A percentile compares a stretch with the other conserved stretches of the same genome.
Evolutionary conservation across 2,329 filamentous ascomycete genomes (phyloP).

Genomic region (Exserohilum rostratum): DNA sequence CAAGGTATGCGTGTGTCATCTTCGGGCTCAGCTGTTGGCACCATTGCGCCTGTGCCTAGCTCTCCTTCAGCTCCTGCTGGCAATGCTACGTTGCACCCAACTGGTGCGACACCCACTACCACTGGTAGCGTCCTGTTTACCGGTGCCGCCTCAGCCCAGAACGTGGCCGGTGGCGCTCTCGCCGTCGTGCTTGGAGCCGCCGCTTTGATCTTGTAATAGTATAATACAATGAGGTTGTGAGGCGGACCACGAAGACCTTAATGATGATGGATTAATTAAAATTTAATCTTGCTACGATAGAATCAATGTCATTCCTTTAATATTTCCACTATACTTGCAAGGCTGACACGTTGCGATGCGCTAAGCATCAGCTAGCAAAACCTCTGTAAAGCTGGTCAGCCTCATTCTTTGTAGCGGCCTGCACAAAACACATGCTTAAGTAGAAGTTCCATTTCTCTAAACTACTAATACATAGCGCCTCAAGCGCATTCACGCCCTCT

Average conservation of each 20-base stretch:
- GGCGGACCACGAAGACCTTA: neutral
- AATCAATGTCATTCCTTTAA: too few species aligned
- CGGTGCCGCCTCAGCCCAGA: slow-evolving; percentile 20
- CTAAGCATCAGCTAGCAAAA: too few species aligned
- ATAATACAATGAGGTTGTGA: neutral
- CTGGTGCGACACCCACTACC: neutral
- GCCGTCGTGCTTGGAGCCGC: slow-evolving; percentile 17
- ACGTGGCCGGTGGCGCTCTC: slow-evolving; percentile 14
- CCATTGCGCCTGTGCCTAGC: slow-evolving; percentile 5
- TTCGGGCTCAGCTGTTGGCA: neutral
- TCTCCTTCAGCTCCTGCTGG: slow-evolving; percentile 8
- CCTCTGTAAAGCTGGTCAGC: too few species aligned
- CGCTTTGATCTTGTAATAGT: slow-evolving; percentile 20
- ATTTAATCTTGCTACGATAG: neutral
- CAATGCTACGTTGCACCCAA: neutral
- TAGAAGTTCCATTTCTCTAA: too few species aligned
- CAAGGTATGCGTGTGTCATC: neutral
- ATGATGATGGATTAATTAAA: neutral
- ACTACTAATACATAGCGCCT: too few species aligned
- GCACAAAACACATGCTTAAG: too few species aligned
- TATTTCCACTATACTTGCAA: too few species aligned
- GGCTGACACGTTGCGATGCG: too few species aligned
- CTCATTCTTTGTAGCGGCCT: too few species aligned
- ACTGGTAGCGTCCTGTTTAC: slow-evolving; percentile 10
- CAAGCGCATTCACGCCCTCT: too few species aligned